Evolutionary conservation across 2,329 filamentous ascomycete species (phyloP).

Genomic region (Harringtonia lauricola): DNA sequence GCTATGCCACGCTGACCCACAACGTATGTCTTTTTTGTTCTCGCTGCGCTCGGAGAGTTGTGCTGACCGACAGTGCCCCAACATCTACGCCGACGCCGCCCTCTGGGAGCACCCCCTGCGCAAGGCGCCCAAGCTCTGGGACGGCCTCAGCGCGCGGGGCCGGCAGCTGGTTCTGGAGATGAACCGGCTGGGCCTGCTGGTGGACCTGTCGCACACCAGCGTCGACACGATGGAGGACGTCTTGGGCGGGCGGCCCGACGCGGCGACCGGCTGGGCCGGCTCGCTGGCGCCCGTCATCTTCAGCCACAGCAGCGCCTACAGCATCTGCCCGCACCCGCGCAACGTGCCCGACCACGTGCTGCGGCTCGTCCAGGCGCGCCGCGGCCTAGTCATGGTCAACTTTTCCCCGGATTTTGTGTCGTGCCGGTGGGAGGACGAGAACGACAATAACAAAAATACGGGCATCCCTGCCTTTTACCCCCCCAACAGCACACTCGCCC

Average conservation of each 20-base stretch:
- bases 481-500: constrained; percentile 59
- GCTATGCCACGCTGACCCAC: constrained; percentile 83
- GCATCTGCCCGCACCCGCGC: constrained; percentile 75
- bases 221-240: constrained; percentile 79
- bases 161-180: constrained; percentile 68
- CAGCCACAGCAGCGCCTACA: constrained; percentile 74
- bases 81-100: constrained; percentile 78
- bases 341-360: constrained; percentile 85
- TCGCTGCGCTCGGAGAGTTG: not conserved
- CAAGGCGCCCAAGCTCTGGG: constrained; percentile 48
- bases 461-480: constrained; percentile 60
- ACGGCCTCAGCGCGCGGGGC: constrained; percentile 63
- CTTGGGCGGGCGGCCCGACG: constrained; percentile 40
- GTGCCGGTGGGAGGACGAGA: constrained; percentile 45
- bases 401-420: constrained; percentile 76
- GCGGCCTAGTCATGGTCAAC: constrained; percentile 84
- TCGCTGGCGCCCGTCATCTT: constrained; percentile 78
- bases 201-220: constrained; percentile 71
- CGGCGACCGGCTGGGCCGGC: constrained; percentile 50
- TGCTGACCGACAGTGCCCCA: constrained; percentile 51
- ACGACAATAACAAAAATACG: not conserved
- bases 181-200: constrained; percentile 91
- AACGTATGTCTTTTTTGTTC: constrained; percentile 33
- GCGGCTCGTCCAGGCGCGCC: constrained; percentile 58
- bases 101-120: constrained; percentile 42